Conservation (phyloP, 768 basidiomycete genomes). For the Mycena olivaceomarginata region DNA sequence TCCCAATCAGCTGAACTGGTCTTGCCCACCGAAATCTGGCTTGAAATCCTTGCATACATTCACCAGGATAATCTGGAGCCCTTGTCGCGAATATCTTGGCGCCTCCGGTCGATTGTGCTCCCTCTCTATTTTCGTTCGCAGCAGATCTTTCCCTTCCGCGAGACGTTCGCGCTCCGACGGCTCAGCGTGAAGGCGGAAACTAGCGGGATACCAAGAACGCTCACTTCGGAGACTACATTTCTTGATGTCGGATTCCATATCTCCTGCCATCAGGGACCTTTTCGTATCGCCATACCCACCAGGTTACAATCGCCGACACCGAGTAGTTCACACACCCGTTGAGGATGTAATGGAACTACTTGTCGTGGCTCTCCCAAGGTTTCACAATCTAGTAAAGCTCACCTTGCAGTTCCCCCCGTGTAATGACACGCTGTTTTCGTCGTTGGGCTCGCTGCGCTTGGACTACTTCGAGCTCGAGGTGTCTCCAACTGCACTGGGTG, state of each 20-base stretch:
- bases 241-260: conserved; percentile 33
- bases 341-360: conserved; percentile 38
- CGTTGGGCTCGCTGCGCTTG: conserved; percentile 26
- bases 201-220: conserved; percentile 38
- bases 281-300: conserved; percentile 44
- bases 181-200: conserved; percentile 1
- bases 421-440: conserved; percentile 8
- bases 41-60: conserved; percentile 38
- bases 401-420: conserved; percentile 41
- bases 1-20: conserved; percentile 17
- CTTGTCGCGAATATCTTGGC: conserved; percentile 31
- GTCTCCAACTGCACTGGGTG: conserved; percentile 8
- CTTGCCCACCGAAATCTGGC: conserved; percentile 49
- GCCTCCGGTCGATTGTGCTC: conserved; percentile 42
- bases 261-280: conserved; percentile 37
- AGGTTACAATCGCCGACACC: conserved; percentile 44
- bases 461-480: conserved; percentile 45
- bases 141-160: conserved; percentile 45
- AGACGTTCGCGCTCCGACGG: conserved; percentile 45
- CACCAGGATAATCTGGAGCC: conserved; percentile 22
- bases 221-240: conserved; percentile 41
- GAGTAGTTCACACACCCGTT: conserved; percentile 36
- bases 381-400: conserved; percentile 40
- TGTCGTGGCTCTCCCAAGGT: conserved; percentile 36
- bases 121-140: conserved; percentile 43